Evolutionary conservation across 2,329 filamentous ascomycete species (phyloP), one percentile per base, ranked within the genome.

Genomic region (Calonectria crousiana): DNA sequence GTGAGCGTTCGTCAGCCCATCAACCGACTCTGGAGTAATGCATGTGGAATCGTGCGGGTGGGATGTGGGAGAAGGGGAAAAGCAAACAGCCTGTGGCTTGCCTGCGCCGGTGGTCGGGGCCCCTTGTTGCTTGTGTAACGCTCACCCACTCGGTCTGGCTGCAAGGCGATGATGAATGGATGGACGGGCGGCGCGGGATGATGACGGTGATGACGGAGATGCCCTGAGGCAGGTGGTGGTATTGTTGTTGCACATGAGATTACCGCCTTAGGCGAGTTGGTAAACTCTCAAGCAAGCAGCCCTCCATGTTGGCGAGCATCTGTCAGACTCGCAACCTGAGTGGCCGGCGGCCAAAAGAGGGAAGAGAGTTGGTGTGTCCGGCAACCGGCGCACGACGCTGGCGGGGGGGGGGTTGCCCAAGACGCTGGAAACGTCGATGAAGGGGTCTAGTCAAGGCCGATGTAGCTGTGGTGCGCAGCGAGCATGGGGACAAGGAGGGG

Each of bases 1-100:
- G 52, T 56, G 74, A 67, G 71, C 32, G 74, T 79, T 81, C 74
- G 76, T 81, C 77, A 81, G 78, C 76, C 74, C 68, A 76, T 75
- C 20, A 64, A 70, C 47, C 62, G 53, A 67, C 65, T 74, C 41
- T 60, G 56, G 56, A 60, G 56, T 38, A 38, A 60, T 60, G 34
- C 56, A 60, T 58, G 56, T 70, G 38, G 32, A 51, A 52, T 60
- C 13, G 58, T 30, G 67, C 44, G 44, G 56, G 41, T 52, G 34
- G 56, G 53, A 26, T 51, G 52, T 51, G 56, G 44, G 56, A 36
- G 34, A 36, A 58, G 56, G 53, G 67, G 53, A 56, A 13, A 32
- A 53, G 26, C 62, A 65, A 52, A 36, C 32, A 36, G n/a, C 34
- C n/a, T 60, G 32, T 60, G 56, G 56, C 56, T 60, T 38, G 56